Percentiles rank a stretch among this genome's conserved stretches.
Conservation (phyloP, 2,329 filamentous ascomycete genomes). For the Massarina eburnea region DNA sequence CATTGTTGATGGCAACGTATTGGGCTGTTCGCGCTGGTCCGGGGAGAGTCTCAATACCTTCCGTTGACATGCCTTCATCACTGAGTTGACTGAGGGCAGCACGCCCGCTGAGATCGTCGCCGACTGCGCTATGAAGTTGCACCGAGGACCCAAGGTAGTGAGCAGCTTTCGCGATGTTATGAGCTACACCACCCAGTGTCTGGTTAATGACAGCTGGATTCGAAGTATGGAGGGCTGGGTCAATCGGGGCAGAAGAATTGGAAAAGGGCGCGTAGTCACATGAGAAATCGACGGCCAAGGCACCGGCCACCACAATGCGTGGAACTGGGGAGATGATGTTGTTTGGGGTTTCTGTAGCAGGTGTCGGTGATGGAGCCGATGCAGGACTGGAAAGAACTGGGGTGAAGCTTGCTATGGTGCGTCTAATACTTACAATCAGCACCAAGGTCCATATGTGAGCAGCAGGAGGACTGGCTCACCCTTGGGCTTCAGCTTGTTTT, state of each 20-base stretch:
- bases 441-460: slow-evolving; percentile 28
- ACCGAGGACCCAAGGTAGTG: slow-evolving; percentile 69
- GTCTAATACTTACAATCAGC: slow-evolving; percentile 45
- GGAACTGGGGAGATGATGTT: slow-evolving; percentile 3
- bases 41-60: slow-evolving; percentile 56
- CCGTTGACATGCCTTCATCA: slow-evolving; percentile 64
- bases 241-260: slow-evolving; percentile 39
- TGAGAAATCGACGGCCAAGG: slow-evolving; percentile 81
- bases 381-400: slow-evolving; percentile 19
- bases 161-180: slow-evolving; percentile 86
- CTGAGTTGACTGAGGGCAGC: slow-evolving; percentile 69
- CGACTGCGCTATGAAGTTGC: slow-evolving; percentile 77
- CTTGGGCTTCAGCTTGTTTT: slow-evolving; percentile 36
- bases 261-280: slow-evolving; percentile 70
- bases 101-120: slow-evolving; percentile 75
- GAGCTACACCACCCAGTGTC: slow-evolving; percentile 85
- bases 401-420: slow-evolving; percentile 22
- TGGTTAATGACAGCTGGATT: slow-evolving; percentile 82
- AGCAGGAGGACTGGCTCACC: slow-evolving; percentile 40
- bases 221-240: slow-evolving; percentile 70
- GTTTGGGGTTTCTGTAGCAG: slow-evolving; percentile 11
- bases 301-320: slow-evolving; percentile 86
- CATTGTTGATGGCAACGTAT: slow-evolving; percentile 87
- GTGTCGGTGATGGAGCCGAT: slow-evolving; percentile 12
- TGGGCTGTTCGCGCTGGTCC: slow-evolving; percentile 72